These are phyloP conservation scores for Verbascum thapsus DNA, from an alignment of 257 asterid genomes.

Conservation along the genomic window DNA sequence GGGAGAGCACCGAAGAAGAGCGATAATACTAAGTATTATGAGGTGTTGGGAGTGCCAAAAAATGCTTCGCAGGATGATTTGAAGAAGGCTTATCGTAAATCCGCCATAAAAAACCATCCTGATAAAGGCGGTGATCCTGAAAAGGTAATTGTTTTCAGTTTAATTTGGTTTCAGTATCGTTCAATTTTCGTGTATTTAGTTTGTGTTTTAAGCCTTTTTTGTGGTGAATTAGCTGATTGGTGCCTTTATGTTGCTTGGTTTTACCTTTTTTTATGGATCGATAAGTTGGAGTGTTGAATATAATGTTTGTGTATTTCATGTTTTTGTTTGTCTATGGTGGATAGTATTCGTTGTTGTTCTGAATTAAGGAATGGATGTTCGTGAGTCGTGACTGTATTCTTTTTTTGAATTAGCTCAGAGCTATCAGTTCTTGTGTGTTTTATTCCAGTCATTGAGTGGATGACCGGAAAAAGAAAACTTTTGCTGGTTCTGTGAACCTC, in stretches of 20 bases:
- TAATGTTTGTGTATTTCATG: not conserved
- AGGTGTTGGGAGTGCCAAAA: constrained; percentile 68
- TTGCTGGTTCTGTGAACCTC: not conserved
- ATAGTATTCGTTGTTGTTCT: not conserved
- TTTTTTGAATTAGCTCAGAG: not conserved
- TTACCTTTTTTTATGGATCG: no score
- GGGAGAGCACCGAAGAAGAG: constrained; percentile 81
- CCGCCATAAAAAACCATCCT: constrained; percentile 83
- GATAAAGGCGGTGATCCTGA: constrained; percentile 94
- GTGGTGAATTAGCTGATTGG: constrained; percentile 17
- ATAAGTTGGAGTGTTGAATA: constrained; percentile 5
- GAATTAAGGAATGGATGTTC: not conserved
- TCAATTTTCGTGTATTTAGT: not conserved
- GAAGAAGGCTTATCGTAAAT: constrained; percentile 81
- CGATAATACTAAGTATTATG: constrained; percentile 80
- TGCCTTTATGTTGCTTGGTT: not conserved
- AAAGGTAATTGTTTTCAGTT: constrained; percentile 41
- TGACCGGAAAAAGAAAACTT: not conserved
- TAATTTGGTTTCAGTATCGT: not conserved
- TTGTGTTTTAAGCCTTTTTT: not conserved
- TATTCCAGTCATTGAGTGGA: not conserved
- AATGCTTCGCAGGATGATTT: constrained; percentile 69
- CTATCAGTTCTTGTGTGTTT: no score
- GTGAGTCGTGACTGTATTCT: not conserved
- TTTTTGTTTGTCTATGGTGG: not conserved